Conservation (phyloP, 352 stramenopile species). For the Pythium apleroticum region DNA sequence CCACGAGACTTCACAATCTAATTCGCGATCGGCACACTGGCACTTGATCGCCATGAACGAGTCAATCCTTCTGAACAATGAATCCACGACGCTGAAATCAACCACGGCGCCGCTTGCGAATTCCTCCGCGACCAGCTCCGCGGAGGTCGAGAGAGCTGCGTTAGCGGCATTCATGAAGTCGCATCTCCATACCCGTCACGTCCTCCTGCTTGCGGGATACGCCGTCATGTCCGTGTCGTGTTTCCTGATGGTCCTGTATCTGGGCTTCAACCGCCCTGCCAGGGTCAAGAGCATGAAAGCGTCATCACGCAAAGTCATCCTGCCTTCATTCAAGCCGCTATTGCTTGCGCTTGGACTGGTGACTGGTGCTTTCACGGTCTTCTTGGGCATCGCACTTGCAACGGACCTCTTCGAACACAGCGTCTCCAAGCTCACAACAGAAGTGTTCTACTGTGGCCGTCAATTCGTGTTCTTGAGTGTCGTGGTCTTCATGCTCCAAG, state of each 20-base stretch:
- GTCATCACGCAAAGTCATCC: constrained; percentile 57
- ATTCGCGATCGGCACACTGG: not conserved
- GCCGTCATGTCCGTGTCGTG: constrained; percentile 23
- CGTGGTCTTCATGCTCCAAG: constrained; percentile 64
- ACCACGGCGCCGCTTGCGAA: not conserved
- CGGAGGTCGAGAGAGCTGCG: not conserved
- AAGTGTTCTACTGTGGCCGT: constrained; percentile 54
- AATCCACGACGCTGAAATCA: not conserved
- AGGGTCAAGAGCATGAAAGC: constrained; percentile 44
- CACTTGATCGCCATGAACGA: not conserved
- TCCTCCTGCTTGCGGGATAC: constrained; percentile 17
- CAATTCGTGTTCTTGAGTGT: constrained; percentile 69
- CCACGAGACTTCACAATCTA: not conserved
- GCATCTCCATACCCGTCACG: not conserved
- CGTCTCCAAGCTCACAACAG: constrained; percentile 27
- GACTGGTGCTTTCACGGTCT: constrained; percentile 15
- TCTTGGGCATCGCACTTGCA: constrained; percentile 32
- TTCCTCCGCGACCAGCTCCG: not conserved
- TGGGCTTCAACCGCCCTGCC: constrained; percentile 46
- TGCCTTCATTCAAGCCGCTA: constrained; percentile 73
- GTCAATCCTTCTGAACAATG: not conserved
- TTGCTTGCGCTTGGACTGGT: constrained; percentile 28
- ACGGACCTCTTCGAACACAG: constrained; percentile 33
- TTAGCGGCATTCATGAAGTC: not conserved
- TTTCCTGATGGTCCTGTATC: constrained; percentile 40